Base-by-base conservation (phyloP, 108 stramenopile genomes). In the Conticribra guillardii region DNA sequence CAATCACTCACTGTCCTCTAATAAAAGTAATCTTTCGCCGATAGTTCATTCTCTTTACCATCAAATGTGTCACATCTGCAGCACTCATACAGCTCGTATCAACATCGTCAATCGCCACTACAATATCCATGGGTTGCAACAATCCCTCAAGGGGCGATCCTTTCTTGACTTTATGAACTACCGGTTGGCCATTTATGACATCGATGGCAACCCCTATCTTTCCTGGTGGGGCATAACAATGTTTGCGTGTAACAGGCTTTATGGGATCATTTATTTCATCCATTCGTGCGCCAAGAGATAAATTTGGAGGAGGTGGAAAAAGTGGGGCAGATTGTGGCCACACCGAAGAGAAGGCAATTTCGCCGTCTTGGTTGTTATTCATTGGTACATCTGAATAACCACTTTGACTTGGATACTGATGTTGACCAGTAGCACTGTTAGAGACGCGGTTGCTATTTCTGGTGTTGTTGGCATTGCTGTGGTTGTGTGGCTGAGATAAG, bases 21-120 rank as follows among this genome's bases (percentile, higher is more conserved):
- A 87, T 23, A 52, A 84, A 59, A 7, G 79, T 85, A 28, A 93
- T 80, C 30, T 65, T 84, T 68, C 92, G 50, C 23, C 60, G 22
- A 60, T 76, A 64, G 37, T 85, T 72, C 53, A 88, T 87, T 17
- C 85, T 83, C 62, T 81, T 85, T 37, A 72, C 80, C 80, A 81
- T 81, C 49, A 76, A 37, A 27, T 63, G 53, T 11, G 80, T 81
- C 17, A 81, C 66, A 58, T 81, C 75, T n/a, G 80, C 80, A 27
- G 80, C 74, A 44, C 63, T 72, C 75, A 81, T 72, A 60, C 62
- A 68, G 28, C 70, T 76, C 22, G 75, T 76, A 66, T 81, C 80
- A 31, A 72, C 73, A 46, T 74, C 80, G 58, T 81, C 80, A 27
- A 81, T 76, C 7, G 74, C 69, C 69, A 76, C 29, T 27, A 81